These are phyloP conservation scores for Hygrocybe coccinea DNA, from an alignment of 768 basidiomycete species.

Conservation along the genomic window DNA sequence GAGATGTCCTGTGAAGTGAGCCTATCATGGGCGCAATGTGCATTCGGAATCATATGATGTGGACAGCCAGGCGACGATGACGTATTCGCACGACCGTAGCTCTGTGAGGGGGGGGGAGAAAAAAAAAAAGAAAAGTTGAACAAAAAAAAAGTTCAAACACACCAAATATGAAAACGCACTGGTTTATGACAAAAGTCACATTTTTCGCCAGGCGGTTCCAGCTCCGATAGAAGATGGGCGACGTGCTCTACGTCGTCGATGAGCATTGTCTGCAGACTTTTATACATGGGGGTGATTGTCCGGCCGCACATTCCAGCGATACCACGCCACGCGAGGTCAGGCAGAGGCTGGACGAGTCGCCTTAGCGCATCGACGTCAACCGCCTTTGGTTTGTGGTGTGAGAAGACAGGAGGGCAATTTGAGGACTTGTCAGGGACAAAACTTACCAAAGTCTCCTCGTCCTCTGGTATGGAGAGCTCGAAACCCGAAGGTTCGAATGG, in stretches of 20 bases:
- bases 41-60: neutral
- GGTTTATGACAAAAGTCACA: constrained; percentile 12
- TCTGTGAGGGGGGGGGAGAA: no score
- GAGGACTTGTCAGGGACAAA: neutral
- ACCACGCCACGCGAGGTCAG: constrained; percentile 26
- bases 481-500: constrained; percentile 16
- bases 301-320: constrained; percentile 27
- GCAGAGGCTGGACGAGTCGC: constrained; percentile 18
- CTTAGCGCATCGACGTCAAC: constrained; percentile 28
- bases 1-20: neutral
- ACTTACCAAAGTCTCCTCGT: constrained; percentile 25
- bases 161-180: neutral
- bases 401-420: no score
- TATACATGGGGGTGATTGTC: constrained; percentile 32
- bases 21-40: no score
- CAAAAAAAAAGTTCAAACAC: no score
- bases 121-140: neutral
- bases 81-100: no score
- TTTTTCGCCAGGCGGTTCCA: constrained; percentile 24
- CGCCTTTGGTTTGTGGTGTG: constrained; percentile 20
- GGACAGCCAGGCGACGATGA: neutral
- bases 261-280: constrained; percentile 31
- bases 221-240: constrained; percentile 38
- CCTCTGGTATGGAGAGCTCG: constrained; percentile 11
- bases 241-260: constrained; percentile 39